Evolutionary conservation across 2,329 filamentous ascomycete species (phyloP).

Genomic region (Chalaropsis ovoidea): DNA sequence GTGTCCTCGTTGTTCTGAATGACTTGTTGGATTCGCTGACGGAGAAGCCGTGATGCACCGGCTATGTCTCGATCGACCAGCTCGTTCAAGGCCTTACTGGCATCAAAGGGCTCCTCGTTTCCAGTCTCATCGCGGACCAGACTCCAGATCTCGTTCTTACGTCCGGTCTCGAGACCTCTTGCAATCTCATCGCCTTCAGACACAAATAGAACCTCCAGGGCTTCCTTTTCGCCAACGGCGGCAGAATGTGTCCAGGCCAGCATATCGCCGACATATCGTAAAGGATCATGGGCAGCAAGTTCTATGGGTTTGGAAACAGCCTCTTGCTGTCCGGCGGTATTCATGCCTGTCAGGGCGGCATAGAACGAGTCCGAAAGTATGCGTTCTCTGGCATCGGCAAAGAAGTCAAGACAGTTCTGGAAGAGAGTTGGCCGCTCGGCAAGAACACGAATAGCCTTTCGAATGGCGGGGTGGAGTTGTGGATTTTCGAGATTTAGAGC

Average conservation of each 20-base stretch:
- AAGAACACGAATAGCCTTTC: slow-evolving; percentile 72
- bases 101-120: slow-evolving; percentile 56
- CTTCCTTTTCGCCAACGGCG: slow-evolving; percentile 85
- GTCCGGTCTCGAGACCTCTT: slow-evolving; percentile 61
- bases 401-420: slow-evolving; percentile 85
- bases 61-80: slow-evolving; percentile 78
- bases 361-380: slow-evolving; percentile 85
- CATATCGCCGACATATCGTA: slow-evolving; percentile 94
- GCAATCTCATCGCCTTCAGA: slow-evolving; percentile 82
- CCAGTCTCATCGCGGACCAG: slow-evolving; percentile 47
- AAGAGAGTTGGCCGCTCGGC: slow-evolving; percentile 85
- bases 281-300: slow-evolving; percentile 78
- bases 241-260: slow-evolving; percentile 93
- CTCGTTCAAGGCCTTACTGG: slow-evolving; percentile 68
- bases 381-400: slow-evolving; percentile 79
- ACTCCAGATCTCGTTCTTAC: slow-evolving; percentile 77
- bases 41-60: slow-evolving; percentile 71
- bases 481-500: slow-evolving; percentile 87
- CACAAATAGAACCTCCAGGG: slow-evolving; percentile 82
- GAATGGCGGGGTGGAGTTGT: slow-evolving; percentile 76
- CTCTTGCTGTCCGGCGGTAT: slow-evolving; percentile 48
- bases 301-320: slow-evolving; percentile 77
- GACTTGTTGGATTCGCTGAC: slow-evolving; percentile 81
- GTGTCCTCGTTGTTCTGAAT: slow-evolving; percentile 87
- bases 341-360: slow-evolving; percentile 67